A percentile compares a stretch with the other conserved stretches of the same genome.
phyloP scores from a whole-genome alignment of 192 early-diverging fungal genomes.

The Thamnidium elegans region DNA sequence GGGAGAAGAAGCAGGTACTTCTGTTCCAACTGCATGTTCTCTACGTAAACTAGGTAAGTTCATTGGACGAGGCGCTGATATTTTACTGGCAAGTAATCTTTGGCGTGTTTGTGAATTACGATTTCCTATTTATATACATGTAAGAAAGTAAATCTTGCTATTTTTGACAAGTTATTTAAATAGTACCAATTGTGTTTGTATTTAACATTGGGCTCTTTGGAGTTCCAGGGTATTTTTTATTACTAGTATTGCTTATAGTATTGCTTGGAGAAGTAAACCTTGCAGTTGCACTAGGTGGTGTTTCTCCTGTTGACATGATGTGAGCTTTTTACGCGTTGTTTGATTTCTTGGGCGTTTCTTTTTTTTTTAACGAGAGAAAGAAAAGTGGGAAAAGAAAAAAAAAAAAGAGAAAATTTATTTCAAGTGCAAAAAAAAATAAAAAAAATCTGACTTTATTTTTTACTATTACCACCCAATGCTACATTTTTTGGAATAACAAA shows the following conservation, averaged over 20 bases:
- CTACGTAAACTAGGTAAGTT: conserved; percentile 38
- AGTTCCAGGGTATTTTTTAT: conserved; percentile 15
- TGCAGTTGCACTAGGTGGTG: conserved; percentile 7
- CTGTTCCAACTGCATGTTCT: conserved; percentile 33
- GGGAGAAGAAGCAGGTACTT: conserved; percentile 20
- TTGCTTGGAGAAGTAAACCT: neutral
- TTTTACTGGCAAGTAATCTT: conserved; percentile 26
- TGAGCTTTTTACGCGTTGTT: neutral
- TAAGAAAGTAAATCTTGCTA: neutral
- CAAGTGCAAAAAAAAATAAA: no score
- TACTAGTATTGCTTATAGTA: neutral
- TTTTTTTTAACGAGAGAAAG: neutral
- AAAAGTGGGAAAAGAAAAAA: neutral
- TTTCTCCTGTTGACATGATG: conserved; percentile 13
- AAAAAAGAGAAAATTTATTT: no score
- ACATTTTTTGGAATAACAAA: conserved; percentile 29
- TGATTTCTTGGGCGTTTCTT: neutral
- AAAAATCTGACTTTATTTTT: neutral
- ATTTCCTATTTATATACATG: conserved; percentile 4
- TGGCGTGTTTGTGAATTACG: conserved; percentile 18
- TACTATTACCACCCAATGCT: neutral
- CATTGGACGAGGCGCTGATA: conserved; percentile 39
- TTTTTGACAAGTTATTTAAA: neutral
- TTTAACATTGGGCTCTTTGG: conserved; percentile 8
- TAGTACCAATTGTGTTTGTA: neutral